Evolutionary conservation across 2,329 filamentous ascomycete genomes (phyloP).

Genomic region (Albophoma yamanashiensis): DNA sequence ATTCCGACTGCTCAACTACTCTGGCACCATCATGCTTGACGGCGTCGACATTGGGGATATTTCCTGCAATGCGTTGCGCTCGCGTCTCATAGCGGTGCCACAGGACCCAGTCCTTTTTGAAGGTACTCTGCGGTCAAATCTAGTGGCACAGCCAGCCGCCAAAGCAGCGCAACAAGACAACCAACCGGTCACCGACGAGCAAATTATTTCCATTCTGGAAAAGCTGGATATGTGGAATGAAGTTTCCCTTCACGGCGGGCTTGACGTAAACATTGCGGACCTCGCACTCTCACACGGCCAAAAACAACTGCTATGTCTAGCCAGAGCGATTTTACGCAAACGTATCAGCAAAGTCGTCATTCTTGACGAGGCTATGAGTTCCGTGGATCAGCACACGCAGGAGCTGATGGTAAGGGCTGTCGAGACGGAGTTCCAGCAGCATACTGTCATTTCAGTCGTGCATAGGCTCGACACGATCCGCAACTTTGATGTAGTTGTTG

Average conservation of each 20-base stretch:
- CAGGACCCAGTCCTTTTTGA: slow-evolving; percentile 39
- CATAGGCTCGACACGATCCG: slow-evolving; percentile 35
- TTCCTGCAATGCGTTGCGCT: slow-evolving; percentile 26
- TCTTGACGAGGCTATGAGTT: slow-evolving; percentile 25
- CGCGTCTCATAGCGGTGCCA: slow-evolving; percentile 34
- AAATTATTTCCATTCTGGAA: too few species aligned
- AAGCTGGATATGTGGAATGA: slow-evolving; percentile 2
- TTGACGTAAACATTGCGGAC: slow-evolving; percentile 6
- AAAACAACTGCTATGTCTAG: slow-evolving; percentile 11
- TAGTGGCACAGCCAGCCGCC: too few species aligned
- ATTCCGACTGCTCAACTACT: slow-evolving; percentile 25
- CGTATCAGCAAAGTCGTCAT: slow-evolving; percentile 17
- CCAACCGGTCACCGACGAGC: too few species aligned
- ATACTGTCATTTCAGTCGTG: slow-evolving; percentile 39
- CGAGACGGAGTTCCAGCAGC: slow-evolving; percentile 19
- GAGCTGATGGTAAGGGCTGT: slow-evolving; percentile 23
- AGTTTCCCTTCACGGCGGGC: slow-evolving; percentile 4
- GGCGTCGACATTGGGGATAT: slow-evolving; percentile 23
- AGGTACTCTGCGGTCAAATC: slow-evolving; percentile 19
- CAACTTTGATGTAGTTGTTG: slow-evolving; percentile 34
- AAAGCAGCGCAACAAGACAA: too few species aligned
- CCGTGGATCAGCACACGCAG: slow-evolving; percentile 26
- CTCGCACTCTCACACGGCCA: slow-evolving; percentile 10
- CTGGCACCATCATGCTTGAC: slow-evolving; percentile 27
- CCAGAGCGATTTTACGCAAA: slow-evolving; percentile 13